Base-by-base conservation (phyloP, 2,329 filamentous ascomycete species). In the Beauveria varroae region DNA sequence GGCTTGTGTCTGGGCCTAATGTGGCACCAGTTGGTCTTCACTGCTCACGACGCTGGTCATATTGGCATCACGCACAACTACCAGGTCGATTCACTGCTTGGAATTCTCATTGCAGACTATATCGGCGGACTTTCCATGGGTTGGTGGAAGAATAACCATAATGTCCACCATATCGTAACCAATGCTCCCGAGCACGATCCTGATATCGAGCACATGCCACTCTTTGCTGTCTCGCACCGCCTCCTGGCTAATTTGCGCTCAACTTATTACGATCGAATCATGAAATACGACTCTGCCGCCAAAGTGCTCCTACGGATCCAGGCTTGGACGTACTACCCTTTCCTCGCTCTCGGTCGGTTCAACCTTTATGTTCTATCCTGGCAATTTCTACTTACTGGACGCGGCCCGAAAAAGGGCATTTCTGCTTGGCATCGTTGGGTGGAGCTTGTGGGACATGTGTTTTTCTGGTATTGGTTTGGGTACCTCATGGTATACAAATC, bases 91-190 rank as follows among this genome's bases (percentile, higher is more conserved):
- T 89, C 88, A 1, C 80, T 89, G 54, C 91, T 99, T 64, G 93
- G 91, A 54, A 96, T 98, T 70, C 76, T 96, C 65, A 89, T 97
- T 68, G 92, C 93, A 58, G 89, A 96, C 72, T 98, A 89, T 68
- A 78, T 95, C 22, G 95, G 95, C 43, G 95, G 95, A 0, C 76
- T 99, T 40, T 96, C 91, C 28, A 77, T 96, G 59, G 91, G 93
- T 50, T 99, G 95, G 95, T 99, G 95, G 93, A 98, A 98, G 76
- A 83, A 86, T 64, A 97, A 87, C 72, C 93, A 98, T 75, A 98
- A 98, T 70, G 92, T 97, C 9, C 93, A 98, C 72, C 93, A 98
- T 70, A 92, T 98, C 67, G 89, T 98, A 57, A 98, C 95, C 20
- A 98, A 98, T 73, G 89, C 89, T 49, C 90, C 93, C 16, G 95